phyloP scores from a whole-genome alignment of 2,329 filamentous ascomycete genomes.

The Samsoniella hepiali region DNA sequence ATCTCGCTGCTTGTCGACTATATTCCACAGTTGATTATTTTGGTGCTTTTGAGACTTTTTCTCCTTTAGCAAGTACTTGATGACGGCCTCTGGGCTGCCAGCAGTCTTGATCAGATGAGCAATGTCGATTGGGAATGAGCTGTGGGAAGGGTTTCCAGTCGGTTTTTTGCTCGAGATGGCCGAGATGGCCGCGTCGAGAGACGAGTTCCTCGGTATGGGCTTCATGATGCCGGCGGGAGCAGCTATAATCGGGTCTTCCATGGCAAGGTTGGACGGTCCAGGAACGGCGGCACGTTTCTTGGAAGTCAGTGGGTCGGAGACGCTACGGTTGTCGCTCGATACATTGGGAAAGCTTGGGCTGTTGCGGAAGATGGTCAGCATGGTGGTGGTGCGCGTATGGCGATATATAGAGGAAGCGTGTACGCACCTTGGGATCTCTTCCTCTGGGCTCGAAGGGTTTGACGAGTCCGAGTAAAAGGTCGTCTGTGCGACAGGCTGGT shows the following conservation, averaged over 20 bases:
- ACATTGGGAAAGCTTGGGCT: slow-evolving; percentile 28
- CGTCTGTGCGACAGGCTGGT: slow-evolving; percentile 25
- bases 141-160: slow-evolving; percentile 47
- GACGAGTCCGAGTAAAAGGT: slow-evolving; percentile 39
- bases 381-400: background rate
- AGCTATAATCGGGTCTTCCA: slow-evolving; percentile 46
- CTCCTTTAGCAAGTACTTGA: slow-evolving; percentile 84
- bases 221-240: slow-evolving; percentile 39
- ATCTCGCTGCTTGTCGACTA: slow-evolving; percentile 92
- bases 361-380: background rate
- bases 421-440: slow-evolving; percentile 31
- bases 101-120: slow-evolving; percentile 75
- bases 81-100: slow-evolving; percentile 83
- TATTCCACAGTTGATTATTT: slow-evolving; percentile 87
- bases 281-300: slow-evolving; percentile 34
- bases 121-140: slow-evolving; percentile 61
- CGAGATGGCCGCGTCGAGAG: slow-evolving; percentile 91
- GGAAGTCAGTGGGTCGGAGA: slow-evolving; percentile 42
- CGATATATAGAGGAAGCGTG: background rate
- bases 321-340: slow-evolving; percentile 50
- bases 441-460: slow-evolving; percentile 33
- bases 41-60: slow-evolving; percentile 86
- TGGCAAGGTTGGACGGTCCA: slow-evolving; percentile 37
- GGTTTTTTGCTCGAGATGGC: slow-evolving; percentile 62
- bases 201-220: slow-evolving; percentile 67